Base-by-base conservation (phyloP, 805 yeast genomes). In the Metschnikowia shivogae region DNA sequence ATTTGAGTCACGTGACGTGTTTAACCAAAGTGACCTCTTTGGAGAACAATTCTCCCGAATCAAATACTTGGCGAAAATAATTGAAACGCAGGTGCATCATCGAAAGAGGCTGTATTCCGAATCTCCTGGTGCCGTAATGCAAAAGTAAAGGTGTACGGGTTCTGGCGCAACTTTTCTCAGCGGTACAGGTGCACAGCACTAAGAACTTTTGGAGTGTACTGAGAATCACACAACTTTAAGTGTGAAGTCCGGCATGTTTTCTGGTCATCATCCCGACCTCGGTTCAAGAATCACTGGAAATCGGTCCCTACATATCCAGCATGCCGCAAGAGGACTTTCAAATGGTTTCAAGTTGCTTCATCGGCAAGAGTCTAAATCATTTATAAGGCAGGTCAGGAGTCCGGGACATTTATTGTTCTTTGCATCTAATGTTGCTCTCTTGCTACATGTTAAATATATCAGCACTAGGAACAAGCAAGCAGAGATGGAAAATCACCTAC, bases 381-480 rank as follows among this genome's bases (percentile, higher is more conserved):
- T 53, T 32, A 17, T 52, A 11, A 43, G 40, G 28, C 48, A 49
- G 14, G 44, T 53, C 22, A 48, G 46, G 10, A 53, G 54, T 36
- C 55, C 57, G 9, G 42, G 55, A 14, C 57, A 52, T 29, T 38
- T 53, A 11, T 38, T 50, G n/a, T 53, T 53, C 34, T 34, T 53
- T 29, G 55, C 52, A 12, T 44, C 57, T 2, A 53, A 53, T 27
- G 52, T 53, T 22, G 54, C 55, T 10, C 42, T 53, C 28, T 43
- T 53, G 11, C 43, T 50, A 11, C 57, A 53, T 34, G 43, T 53
- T 14, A 53, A 44, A 45, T 39, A 42, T 11, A 35, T 47, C 39
- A 44, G 49, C 35, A 47, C 56, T n/a, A 31, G 28, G 22, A 43
- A 43, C 19, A 39, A 37, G 14, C 26, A 43, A 11, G 44, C 48